Evolutionary conservation across 2,329 filamentous ascomycete genomes (phyloP).

Genomic region (Fusarium sp.): DNA sequence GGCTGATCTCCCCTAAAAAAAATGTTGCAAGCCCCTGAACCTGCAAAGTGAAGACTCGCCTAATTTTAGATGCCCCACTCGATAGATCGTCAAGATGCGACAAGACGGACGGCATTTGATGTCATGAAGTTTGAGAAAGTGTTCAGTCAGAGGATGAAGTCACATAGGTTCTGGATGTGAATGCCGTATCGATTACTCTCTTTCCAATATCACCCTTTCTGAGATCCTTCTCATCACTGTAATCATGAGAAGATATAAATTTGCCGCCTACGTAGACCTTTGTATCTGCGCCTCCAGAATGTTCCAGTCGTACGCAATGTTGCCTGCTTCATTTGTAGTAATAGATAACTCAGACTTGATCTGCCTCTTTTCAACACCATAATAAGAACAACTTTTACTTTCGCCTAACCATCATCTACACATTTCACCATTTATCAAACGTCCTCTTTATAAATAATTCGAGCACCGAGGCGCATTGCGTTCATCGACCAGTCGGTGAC

Average conservation of each 20-base stretch:
- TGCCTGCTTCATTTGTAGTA: constrained; percentile 33
- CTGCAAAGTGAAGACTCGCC: constrained; percentile 12
- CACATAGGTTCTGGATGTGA: not conserved
- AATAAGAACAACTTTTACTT: not conserved
- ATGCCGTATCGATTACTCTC: not conserved
- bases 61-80: constrained; percentile 43
- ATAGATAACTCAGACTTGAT: constrained; percentile 1
- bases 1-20: constrained; percentile 7
- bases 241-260: not conserved
- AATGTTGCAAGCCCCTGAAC: not conserved
- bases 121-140: constrained; percentile 30
- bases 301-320: constrained; percentile 44
- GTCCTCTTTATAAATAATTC: not conserved
- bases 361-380: not conserved
- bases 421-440: not conserved
- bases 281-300: constrained; percentile 38
- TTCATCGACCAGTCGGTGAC: not conserved
- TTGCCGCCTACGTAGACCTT: constrained; percentile 14
- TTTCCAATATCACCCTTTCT: not conserved
- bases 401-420: not conserved
- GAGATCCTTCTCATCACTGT: not conserved
- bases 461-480: not conserved
- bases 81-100: constrained; percentile 12
- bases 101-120: constrained; percentile 2
- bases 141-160: not conserved